phyloP scores from a whole-genome alignment of 495 filamentous ascomycete genomes.

The Entonaema liquescens region DNA sequence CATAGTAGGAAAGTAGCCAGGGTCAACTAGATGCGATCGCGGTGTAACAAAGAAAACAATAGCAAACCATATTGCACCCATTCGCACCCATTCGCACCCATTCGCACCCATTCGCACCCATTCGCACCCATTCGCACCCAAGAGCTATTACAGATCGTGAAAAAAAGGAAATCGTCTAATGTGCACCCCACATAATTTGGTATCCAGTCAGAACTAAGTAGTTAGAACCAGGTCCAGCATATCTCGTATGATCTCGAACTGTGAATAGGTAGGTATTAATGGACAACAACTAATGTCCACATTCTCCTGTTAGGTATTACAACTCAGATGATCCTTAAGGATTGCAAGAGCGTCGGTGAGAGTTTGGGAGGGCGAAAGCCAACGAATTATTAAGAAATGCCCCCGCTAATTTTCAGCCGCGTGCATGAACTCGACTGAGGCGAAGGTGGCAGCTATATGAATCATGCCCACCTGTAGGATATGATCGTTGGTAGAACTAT shows the following conservation, averaged over 20 bases:
- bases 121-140: background rate
- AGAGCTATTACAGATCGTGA: background rate
- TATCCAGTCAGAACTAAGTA: constrained; percentile 3
- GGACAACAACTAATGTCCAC: background rate
- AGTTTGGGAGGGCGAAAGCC: background rate
- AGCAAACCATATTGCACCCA: constrained; percentile 14
- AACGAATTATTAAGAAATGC: background rate
- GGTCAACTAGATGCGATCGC: background rate
- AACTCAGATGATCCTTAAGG: constrained; percentile 20
- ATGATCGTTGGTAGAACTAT: constrained; percentile 12
- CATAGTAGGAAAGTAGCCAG: constrained; percentile 40
- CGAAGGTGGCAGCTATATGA: constrained; percentile 34
- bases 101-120: background rate
- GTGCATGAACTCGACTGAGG: constrained; percentile 27
- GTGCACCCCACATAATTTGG: background rate
- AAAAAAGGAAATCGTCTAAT: constrained; percentile 1
- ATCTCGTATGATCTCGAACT: constrained; percentile 20
- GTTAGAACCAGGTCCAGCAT: background rate
- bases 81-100: background rate
- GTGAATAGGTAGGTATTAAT: constrained; percentile 8
- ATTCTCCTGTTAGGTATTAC: background rate
- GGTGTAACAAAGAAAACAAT: background rate
- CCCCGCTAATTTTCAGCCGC: background rate
- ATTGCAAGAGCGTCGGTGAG: background rate
- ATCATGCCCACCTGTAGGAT: constrained; percentile 6